phyloP scores from a whole-genome alignment of 768 basidiomycete genomes.

The Rhizopogon vesiculosus region DNA sequence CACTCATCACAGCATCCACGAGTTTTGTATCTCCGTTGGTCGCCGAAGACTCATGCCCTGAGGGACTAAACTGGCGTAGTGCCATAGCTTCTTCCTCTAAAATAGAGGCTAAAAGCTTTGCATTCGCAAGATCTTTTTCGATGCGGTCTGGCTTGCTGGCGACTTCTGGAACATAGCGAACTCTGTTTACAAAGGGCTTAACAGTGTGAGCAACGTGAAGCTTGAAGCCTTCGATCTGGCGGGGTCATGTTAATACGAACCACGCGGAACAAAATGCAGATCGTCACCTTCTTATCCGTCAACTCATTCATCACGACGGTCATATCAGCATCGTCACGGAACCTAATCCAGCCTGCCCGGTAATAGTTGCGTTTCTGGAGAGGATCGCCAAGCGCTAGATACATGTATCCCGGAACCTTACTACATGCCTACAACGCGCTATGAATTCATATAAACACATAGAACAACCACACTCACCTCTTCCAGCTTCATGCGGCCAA shows the following conservation, averaged over 20 bases:
- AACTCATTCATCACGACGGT: conserved; percentile 62
- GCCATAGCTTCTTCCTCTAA: conserved; percentile 67
- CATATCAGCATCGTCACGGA: conserved; percentile 84
- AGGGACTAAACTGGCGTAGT: conserved; percentile 40
- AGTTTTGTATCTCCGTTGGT: conserved; percentile 24
- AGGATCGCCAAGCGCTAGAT: conserved; percentile 90
- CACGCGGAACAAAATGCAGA: background rate
- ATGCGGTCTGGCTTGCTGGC: conserved; percentile 78
- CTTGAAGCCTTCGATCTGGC: conserved; percentile 91
- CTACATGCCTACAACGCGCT: conserved; percentile 55
- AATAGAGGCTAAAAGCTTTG: conserved; percentile 62
- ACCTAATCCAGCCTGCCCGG: conserved; percentile 91
- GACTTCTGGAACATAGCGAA: conserved; percentile 79
- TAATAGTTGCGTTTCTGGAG: conserved; percentile 91
- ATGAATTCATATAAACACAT: conserved; percentile 3
- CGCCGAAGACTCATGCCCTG: conserved; percentile 9
- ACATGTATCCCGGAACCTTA: conserved; percentile 76
- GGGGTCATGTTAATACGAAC: conserved; percentile 3
- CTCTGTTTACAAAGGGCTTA: conserved; percentile 70
- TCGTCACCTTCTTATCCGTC: conserved; percentile 76
- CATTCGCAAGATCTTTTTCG: conserved; percentile 75
- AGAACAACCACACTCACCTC: conserved; percentile 48
- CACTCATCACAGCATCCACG: conserved; percentile 27
- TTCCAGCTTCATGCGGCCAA: conserved; percentile 85
- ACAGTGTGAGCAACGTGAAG: conserved; percentile 82